These are phyloP conservation scores for Spizellomyces sp. DNA, from an alignment of 192 early-diverging fungal genomes.

Conservation along the genomic window DNA sequence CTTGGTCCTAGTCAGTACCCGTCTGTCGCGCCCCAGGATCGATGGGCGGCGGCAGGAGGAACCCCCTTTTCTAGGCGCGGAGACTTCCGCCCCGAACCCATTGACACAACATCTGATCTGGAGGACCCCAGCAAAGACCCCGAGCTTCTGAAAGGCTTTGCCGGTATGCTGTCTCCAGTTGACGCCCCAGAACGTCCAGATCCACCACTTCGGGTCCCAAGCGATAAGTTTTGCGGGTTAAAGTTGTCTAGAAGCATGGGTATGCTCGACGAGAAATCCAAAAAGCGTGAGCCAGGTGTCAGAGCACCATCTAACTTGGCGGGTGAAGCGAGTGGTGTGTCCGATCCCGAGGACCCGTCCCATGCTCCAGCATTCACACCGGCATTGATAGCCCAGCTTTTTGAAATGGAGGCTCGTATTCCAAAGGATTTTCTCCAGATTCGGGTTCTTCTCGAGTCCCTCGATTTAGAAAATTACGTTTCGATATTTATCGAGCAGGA, in stretches of 20 bases:
- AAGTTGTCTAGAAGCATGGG: constrained; percentile 19
- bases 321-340: constrained; percentile 10
- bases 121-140: constrained; percentile 26
- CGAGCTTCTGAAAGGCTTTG: constrained; percentile 28
- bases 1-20: not conserved
- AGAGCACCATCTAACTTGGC: constrained; percentile 24
- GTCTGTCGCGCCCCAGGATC: not conserved
- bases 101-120: constrained; percentile 8
- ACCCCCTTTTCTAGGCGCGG: not conserved
- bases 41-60: not conserved
- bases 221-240: constrained; percentile 30
- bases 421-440: constrained; percentile 35
- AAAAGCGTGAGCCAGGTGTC: not conserved
- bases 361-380: constrained; percentile 17
- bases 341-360: constrained; percentile 17
- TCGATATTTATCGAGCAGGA: constrained; percentile 52
- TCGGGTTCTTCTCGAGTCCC: constrained; percentile 34
- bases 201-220: constrained; percentile 11
- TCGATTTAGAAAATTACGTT: constrained; percentile 44
- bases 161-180: constrained; percentile 32
- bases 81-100: not conserved
- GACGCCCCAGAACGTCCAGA: constrained; percentile 22
- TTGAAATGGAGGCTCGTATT: constrained; percentile 27
- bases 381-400: constrained; percentile 37
- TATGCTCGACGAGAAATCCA: constrained; percentile 17